A percentile compares a stretch with the other conserved stretches of the same genome.
Evolutionary conservation across 306 rosid genomes (phyloP).

Genomic region (Cucurbita argyrosperma): DNA sequence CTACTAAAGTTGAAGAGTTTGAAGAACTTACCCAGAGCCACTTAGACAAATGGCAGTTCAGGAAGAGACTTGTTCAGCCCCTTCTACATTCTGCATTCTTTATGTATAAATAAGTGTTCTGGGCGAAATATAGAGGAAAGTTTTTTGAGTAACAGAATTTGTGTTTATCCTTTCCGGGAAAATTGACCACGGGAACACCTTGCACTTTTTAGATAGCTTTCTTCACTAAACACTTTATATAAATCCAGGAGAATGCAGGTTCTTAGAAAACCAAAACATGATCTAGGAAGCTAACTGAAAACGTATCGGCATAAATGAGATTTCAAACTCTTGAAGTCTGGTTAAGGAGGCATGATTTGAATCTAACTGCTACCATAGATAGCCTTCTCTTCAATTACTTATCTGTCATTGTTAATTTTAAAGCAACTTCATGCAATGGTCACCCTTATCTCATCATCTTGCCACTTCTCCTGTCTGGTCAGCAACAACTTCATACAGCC

Average conservation of each 20-base stretch:
- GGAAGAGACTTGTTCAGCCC: background rate
- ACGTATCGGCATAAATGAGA: background rate
- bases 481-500: background rate
- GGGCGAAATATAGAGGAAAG: background rate
- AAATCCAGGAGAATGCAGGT: background rate
- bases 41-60: background rate
- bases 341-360: background rate
- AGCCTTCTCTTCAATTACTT: background rate
- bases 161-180: background rate
- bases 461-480: background rate
- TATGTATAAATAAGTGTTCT: background rate
- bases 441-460: background rate
- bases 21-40: background rate
- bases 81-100: background rate
- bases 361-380: background rate
- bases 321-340: background rate
- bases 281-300: background rate
- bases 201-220: background rate
- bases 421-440: background rate
- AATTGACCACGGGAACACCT: background rate
- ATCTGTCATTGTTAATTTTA: background rate
- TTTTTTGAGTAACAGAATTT: background rate
- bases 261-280: background rate
- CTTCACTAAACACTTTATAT: background rate
- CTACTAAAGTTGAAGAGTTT: background rate